A percentile compares a stretch with the other conserved stretches of the same genome.
Evolutionary conservation across 257 asterid species (phyloP).

Genomic region (Gentiana straminea): DNA sequence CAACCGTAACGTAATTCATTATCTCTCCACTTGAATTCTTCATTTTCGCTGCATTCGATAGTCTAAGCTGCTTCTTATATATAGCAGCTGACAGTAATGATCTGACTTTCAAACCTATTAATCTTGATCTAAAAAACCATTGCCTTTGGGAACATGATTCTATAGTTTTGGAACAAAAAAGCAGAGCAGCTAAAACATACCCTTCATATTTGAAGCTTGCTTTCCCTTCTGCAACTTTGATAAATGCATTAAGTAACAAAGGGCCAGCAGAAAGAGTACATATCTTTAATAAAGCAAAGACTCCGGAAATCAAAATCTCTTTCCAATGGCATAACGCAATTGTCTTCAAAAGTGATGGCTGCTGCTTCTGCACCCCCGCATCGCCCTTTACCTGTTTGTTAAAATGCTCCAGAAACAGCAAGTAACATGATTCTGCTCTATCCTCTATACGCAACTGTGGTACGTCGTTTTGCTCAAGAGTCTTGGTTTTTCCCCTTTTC

Average conservation of each 20-base stretch:
- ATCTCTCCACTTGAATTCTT: conserved; percentile 29
- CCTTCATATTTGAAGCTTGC: conserved; percentile 19
- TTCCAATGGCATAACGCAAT: conserved; percentile 20
- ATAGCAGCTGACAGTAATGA: conserved; percentile 25
- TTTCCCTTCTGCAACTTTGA: conserved; percentile 19
- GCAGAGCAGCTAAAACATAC: conserved; percentile 14
- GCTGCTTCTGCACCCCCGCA: background rate
- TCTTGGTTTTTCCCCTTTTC: conserved; percentile 22
- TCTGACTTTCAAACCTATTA: conserved; percentile 23
- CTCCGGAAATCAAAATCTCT: conserved; percentile 21
- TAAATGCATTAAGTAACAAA: conserved; percentile 27
- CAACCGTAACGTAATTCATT: conserved; percentile 27
- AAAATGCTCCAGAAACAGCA: conserved; percentile 15
- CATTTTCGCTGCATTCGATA: conserved; percentile 16
- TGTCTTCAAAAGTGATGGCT: conserved; percentile 9
- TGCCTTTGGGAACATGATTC: conserved; percentile 35
- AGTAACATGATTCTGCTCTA: conserved; percentile 17
- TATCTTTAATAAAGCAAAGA: conserved; percentile 21
- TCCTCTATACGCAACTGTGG: conserved; percentile 21
- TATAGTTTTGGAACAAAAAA: conserved; percentile 19
- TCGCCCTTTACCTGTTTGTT: background rate
- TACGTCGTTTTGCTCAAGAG: conserved; percentile 17
- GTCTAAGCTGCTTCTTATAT: conserved; percentile 23
- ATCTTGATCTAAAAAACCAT: conserved; percentile 24
- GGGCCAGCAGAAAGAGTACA: conserved; percentile 22